Conservation (phyloP, 2,329 filamentous ascomycete species). For the Phialemonium atrogriseum region DNA sequence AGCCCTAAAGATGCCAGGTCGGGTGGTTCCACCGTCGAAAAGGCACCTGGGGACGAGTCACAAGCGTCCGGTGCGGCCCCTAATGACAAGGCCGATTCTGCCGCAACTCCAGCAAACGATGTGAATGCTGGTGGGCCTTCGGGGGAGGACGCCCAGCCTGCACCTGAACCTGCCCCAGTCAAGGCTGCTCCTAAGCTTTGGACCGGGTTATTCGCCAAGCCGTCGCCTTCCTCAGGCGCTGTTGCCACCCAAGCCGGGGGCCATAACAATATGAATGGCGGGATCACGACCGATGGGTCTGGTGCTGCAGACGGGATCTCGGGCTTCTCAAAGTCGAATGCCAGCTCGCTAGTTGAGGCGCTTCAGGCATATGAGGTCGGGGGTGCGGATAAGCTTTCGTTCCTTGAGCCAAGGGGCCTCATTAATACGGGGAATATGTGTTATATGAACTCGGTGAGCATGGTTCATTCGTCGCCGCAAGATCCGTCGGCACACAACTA, state of each 20-base stretch:
- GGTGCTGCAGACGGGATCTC: conserved; percentile 17
- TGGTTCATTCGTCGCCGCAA: no score
- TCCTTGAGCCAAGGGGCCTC: conserved; percentile 85
- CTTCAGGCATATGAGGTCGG: conserved; percentile 65
- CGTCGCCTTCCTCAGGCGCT: conserved; percentile 11
- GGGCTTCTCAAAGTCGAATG: conserved; percentile 34
- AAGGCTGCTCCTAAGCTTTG: conserved; percentile 30
- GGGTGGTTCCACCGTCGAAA: conserved; percentile 12
- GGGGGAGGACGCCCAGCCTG: conserved; percentile 16
- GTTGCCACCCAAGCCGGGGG: conserved; percentile 10
- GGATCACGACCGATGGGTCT: conserved; percentile 10
- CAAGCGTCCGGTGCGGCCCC: no score
- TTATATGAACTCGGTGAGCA: conserved; percentile 96
- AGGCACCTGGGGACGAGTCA: conserved; percentile 10
- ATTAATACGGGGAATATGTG: conserved; percentile 99
- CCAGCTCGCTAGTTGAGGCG: conserved; percentile 64
- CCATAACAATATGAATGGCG: no score
- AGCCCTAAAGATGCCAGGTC: conserved; percentile 21
- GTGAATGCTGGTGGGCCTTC: conserved; percentile 3
- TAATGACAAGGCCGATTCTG: conserved; percentile 13
- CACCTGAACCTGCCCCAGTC: conserved; percentile 15
- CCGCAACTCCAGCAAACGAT: conserved; percentile 8
- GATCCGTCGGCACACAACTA: conserved; percentile 17
- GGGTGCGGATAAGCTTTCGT: conserved; percentile 59
- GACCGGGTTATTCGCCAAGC: conserved; percentile 26